Conservation (phyloP, 2,329 filamentous ascomycete species). For the Botrytis squamosa region DNA sequence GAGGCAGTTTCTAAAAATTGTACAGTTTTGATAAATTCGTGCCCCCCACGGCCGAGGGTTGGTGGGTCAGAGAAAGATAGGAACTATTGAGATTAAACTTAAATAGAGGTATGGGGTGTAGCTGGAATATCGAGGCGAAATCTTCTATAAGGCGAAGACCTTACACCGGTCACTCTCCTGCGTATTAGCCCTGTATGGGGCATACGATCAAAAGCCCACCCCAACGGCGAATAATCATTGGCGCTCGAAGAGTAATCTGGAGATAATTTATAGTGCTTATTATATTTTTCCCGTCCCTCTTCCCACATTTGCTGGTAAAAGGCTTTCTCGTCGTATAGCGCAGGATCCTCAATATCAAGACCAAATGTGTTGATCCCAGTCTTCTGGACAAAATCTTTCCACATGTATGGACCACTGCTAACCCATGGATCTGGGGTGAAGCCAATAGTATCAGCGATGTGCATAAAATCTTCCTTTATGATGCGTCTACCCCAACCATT, state of each 20-base stretch:
- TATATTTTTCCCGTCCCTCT: not conserved
- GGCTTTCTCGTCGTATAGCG: conserved; percentile 3
- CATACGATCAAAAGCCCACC: not conserved
- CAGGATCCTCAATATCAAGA: conserved; percentile 2
- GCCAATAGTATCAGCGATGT: not conserved
- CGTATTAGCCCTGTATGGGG: not conserved
- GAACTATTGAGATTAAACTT: not conserved
- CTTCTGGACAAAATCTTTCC: conserved; percentile 4
- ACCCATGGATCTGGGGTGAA: conserved; percentile 8
- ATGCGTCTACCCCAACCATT: not conserved
- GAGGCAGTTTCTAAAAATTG: not conserved
- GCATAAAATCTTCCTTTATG: not conserved
- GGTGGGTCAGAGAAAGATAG: not conserved
- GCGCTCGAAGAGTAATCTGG: fast-evolving
- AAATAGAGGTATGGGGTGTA: not conserved
- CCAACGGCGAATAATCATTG: not conserved
- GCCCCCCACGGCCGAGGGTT: too few relatives aligned
- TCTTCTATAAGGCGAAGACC: not conserved
- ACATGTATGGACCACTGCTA: conserved; percentile 11
- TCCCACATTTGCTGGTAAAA: conserved; percentile 1
- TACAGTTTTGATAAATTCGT: not conserved
- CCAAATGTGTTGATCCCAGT: conserved; percentile 11
- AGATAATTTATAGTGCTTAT: not conserved
- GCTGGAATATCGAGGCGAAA: not conserved
- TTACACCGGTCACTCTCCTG: not conserved